Percentiles rank a stretch among this genome's conserved stretches.
These are phyloP conservation scores for Parafenestella ontariensis DNA, from an alignment of 2,329 filamentous ascomycete genomes.

Conservation along the genomic window DNA sequence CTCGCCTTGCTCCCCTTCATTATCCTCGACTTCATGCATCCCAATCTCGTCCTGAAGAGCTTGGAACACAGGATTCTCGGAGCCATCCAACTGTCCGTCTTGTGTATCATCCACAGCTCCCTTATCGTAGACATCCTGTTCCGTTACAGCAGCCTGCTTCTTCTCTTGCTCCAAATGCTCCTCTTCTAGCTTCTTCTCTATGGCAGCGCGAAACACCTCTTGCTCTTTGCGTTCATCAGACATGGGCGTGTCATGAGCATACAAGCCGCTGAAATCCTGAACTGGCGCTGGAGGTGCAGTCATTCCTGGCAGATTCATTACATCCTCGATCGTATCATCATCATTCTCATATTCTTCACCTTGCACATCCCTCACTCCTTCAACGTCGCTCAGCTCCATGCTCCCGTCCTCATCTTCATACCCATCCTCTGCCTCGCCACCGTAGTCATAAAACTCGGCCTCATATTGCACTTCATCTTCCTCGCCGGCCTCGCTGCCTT, in stretches of 20 bases:
- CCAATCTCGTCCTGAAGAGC: not conserved
- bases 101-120: not conserved
- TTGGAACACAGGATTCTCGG: not conserved
- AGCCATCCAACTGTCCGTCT: not conserved
- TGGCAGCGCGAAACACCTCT: not conserved
- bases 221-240: not conserved
- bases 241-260: not conserved
- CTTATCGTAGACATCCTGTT: conserved; percentile 14
- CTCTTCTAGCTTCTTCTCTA: not conserved
- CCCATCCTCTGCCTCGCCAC: conserved; percentile 15
- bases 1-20: not conserved
- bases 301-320: conserved; percentile 10
- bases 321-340: conserved; percentile 11
- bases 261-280: conserved; percentile 3
- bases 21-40: not conserved
- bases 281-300: not conserved
- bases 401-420: conserved; percentile 27
- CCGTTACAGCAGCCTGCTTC: not conserved
- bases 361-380: not conserved
- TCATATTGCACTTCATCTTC: not conserved
- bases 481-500: not conserved
- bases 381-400: conserved; percentile 22
- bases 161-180: not conserved
- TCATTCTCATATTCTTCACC: not conserved
- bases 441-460: not conserved